Conservation (phyloP, 2,329 filamentous ascomycete species). For the Penicillium frequentans region DNA sequence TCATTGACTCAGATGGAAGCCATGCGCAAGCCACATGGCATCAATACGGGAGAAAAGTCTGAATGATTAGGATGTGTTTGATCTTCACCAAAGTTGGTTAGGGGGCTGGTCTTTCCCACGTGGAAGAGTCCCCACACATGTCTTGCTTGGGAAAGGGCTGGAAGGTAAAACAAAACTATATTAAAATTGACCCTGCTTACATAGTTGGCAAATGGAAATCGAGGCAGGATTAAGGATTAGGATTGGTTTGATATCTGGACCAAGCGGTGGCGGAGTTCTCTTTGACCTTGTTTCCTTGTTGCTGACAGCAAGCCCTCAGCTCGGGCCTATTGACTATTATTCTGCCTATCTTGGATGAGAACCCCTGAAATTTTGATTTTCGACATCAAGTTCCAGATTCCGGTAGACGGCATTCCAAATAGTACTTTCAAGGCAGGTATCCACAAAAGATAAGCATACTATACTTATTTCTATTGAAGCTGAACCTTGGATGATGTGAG, state of each 20-base stretch:
- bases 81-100: constrained; percentile 11
- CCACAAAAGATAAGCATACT: background rate
- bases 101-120: constrained; percentile 9
- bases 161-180: background rate
- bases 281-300: background rate
- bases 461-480: background rate
- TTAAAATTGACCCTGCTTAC: background rate
- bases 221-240: background rate
- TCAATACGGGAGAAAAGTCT: background rate
- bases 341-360: background rate
- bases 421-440: too few relatives aligned
- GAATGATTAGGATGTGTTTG: background rate
- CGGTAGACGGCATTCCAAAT: constrained; percentile 1
- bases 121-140: constrained; percentile 13
- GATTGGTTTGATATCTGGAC: background rate
- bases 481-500: background rate
- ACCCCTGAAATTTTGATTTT: background rate
- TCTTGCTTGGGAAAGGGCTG: background rate
- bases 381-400: background rate
- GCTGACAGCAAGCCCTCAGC: background rate
- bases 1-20: background rate
- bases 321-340: background rate
- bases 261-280: background rate
- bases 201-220: background rate
- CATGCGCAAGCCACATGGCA: constrained; percentile 5